These are phyloP conservation scores for Saturnispora hagleri DNA, from an alignment of 805 yeast species.

Conservation along the genomic window DNA sequence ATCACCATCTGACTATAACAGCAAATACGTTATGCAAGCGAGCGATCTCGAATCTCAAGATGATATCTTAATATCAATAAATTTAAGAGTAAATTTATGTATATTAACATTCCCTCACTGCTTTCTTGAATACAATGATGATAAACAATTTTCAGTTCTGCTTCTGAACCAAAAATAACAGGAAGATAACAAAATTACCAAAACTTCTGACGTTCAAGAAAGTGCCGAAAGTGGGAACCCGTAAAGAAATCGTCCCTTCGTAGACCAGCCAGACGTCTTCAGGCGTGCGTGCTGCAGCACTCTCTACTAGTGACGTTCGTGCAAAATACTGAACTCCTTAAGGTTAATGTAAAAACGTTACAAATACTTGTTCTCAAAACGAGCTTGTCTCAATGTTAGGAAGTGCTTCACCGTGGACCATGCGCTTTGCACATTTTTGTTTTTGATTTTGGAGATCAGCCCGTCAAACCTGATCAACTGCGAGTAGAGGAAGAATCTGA, in stretches of 20 bases:
- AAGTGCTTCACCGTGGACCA: slow-evolving; percentile 35
- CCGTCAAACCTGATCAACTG: slow-evolving; percentile 37
- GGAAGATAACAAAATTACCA: slow-evolving; percentile 73
- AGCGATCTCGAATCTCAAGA: no score
- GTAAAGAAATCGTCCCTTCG: no score
- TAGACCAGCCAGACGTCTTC: no score
- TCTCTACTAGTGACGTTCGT: not conserved
- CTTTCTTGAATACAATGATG: slow-evolving; percentile 42
- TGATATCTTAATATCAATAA: not conserved
- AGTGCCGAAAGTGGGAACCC: not conserved
- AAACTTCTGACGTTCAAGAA: slow-evolving; percentile 35
- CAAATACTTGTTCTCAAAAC: slow-evolving; percentile 21
- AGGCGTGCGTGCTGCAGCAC: no score
- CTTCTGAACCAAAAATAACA: slow-evolving; percentile 68
- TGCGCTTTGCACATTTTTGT: slow-evolving; percentile 32
- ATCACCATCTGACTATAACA: slow-evolving; percentile 81
- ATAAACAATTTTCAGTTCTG: slow-evolving; percentile 80
- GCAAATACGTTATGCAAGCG: not conserved
- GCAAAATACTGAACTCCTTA: not conserved
- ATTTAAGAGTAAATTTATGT: slow-evolving; percentile 7
- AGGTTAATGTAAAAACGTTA: not conserved
- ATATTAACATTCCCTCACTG: not conserved
- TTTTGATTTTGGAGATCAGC: slow-evolving; percentile 33
- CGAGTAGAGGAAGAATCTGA: slow-evolving; percentile 35
- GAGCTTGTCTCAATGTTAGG: slow-evolving; percentile 32